Evolutionary conservation across 805 yeast genomes (phyloP).

Genomic region (Huiozyma naganishii): DNA sequence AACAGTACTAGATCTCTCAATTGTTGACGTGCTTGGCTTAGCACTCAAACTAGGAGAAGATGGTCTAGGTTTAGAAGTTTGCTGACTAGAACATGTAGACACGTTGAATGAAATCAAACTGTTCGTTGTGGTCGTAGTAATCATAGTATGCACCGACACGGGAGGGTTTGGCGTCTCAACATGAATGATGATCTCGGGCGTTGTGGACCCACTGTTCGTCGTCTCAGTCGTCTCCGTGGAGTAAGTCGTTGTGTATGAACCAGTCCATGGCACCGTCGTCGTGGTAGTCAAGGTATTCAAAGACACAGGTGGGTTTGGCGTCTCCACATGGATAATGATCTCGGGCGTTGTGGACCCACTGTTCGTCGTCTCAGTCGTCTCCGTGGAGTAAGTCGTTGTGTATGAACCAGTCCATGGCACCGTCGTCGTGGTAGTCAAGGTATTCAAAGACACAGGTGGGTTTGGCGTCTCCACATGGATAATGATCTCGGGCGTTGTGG

Average conservation of each 20-base stretch:
- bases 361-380: constrained; percentile 1
- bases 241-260: constrained; percentile 7
- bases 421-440: constrained; percentile 1
- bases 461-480: constrained; percentile 5
- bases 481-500: constrained; percentile 3
- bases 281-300: constrained; percentile 1
- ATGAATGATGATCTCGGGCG: constrained; percentile 9
- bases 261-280: constrained; percentile 7
- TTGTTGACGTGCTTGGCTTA: too few species aligned
- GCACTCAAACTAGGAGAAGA: too few species aligned
- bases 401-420: constrained; percentile 1
- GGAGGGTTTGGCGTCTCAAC: constrained; percentile 9
- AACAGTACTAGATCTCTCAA: too few species aligned
- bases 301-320: constrained; percentile 1
- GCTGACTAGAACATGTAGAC: constrained; percentile 8
- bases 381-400: constrained; percentile 2
- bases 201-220: constrained; percentile 1
- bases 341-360: constrained; percentile 2
- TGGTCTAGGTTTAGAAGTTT: too few species aligned
- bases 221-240: constrained; percentile 5
- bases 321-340: constrained; percentile 5
- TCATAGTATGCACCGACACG: background rate
- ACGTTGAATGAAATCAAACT: constrained; percentile 8
- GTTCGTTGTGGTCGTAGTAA: constrained; percentile 4
- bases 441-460: background rate